Evolutionary conservation across 1,139 yeast species (phyloP), one percentile per base, ranked within the genome.

Genomic region (Protomyces macrosporus): DNA sequence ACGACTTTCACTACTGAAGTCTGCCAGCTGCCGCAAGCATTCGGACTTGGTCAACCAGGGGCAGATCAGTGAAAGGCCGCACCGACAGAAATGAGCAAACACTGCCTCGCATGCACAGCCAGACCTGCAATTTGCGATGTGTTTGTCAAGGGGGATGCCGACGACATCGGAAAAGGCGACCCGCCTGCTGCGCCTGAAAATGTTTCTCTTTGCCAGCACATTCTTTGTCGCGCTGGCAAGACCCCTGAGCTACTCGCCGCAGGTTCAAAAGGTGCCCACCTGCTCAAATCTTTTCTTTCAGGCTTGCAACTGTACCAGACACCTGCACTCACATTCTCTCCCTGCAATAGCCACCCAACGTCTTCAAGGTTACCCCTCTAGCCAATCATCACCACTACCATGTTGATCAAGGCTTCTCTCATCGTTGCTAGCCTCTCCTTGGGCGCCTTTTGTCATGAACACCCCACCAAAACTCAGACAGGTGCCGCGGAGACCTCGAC

Each of bases 1-100:
- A 36, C 14, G 67, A 65, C 37, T 68, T 69, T 67, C 70, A 68
- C 55, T 68, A 68, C 55, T 30, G 53, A 50, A n/a, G 30, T 6
- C n/a, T 16, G 10, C 10, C 32, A 42, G 48, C 39, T 3, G 39
- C 39, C 3, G 39, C 39, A n/a, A 39, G 42, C 42, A 39, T 39
- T 39, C 42, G 42, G 14, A 39, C 14, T 10, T 14, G 42, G 42
- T 12, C 42, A 39, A 14, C 42, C 12, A 9, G 42, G 42, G 23
- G 23, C 23, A 2, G 2, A 23, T 23, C 23, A 23, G 23, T 23
- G 23, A 23, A 23, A 23, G 23, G 23, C 23, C 23, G 23, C 23
- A 23, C 2, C 23, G 23, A 23, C 2, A 2, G 23, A 23, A 23
- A 23, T 23, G 2, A 23, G 23, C 23, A 23, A 23, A 23, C 23